Evolutionary conservation across 2,329 filamentous ascomycete genomes (phyloP).

Genomic region (Ophiostoma sp.): DNA sequence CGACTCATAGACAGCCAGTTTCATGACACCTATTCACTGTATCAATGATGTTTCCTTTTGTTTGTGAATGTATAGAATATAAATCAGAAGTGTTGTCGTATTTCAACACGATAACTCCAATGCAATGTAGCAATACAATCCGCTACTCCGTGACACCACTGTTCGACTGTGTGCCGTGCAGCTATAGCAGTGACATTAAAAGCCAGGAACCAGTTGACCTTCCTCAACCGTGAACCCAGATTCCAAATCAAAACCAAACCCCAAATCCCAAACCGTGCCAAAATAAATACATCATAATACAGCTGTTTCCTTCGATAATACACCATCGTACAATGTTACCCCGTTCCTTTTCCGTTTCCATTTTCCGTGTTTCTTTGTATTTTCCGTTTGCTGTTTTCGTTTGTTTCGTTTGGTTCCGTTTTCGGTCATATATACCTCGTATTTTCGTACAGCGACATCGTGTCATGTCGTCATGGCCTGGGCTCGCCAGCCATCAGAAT

Average conservation of each 20-base stretch:
- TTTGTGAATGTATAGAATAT: background rate
- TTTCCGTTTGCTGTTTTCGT: background rate
- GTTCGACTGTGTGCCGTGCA: background rate
- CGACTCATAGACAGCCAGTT: background rate
- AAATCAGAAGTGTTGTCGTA: background rate
- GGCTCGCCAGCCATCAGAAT: background rate
- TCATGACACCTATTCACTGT: constrained; percentile 5
- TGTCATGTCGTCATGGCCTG: background rate
- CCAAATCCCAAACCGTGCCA: background rate
- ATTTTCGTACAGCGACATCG: background rate
- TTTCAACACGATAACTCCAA: constrained; percentile 5
- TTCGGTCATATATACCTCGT: background rate
- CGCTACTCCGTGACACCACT: background rate
- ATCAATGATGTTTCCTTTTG: background rate
- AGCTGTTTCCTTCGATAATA: background rate
- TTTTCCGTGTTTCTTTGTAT: background rate
- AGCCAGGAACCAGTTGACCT: background rate
- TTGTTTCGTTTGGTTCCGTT: background rate
- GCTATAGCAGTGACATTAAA: background rate
- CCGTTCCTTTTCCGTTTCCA: background rate
- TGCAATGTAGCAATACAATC: background rate
- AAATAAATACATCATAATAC: constrained; percentile 25
- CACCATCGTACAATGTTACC: background rate
- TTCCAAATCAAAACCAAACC: background rate
- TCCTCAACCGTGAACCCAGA: background rate